Conservation (phyloP, 371 early-diverging fungal genomes). For the Syncephalastrum racemosum region DNA sequence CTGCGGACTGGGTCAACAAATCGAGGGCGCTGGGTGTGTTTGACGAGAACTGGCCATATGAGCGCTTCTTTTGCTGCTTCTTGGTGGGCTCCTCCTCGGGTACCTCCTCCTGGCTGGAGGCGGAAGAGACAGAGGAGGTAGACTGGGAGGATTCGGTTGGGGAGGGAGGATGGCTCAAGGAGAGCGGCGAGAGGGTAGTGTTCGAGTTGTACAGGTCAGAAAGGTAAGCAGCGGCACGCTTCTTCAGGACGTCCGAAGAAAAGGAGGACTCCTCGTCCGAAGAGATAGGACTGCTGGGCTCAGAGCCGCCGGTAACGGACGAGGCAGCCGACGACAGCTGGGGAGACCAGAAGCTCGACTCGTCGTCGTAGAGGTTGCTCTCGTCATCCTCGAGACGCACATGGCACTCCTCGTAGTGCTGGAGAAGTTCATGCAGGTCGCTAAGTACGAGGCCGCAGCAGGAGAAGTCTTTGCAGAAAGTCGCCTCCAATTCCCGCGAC, state of each 20-base stretch:
- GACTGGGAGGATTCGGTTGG: conserved; percentile 11
- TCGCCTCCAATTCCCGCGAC: conserved; percentile 79
- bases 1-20: conserved; percentile 42
- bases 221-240: conserved; percentile 46
- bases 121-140: conserved; percentile 9
- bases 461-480: conserved; percentile 90
- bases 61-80: conserved; percentile 34
- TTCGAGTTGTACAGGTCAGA: conserved; percentile 41
- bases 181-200: conserved; percentile 16
- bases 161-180: conserved; percentile 2
- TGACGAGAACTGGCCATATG: conserved; percentile 25
- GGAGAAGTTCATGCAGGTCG: conserved; percentile 90
- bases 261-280: conserved; percentile 24
- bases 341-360: conserved; percentile 36
- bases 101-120: conserved; percentile 2
- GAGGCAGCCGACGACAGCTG: conserved; percentile 17
- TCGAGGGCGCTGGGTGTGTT: conserved; percentile 35
- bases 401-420: conserved; percentile 95
- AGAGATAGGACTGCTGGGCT: conserved; percentile 29
- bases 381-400: conserved; percentile 85
- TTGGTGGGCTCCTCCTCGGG: conserved; percentile 22
- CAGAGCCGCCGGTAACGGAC: conserved; percentile 21
- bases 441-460: conserved; percentile 88
- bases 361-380: conserved; percentile 33
- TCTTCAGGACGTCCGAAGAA: conserved; percentile 26